Conservation (phyloP, 495 filamentous ascomycete genomes). For the Hypoxylon trugodes region DNA sequence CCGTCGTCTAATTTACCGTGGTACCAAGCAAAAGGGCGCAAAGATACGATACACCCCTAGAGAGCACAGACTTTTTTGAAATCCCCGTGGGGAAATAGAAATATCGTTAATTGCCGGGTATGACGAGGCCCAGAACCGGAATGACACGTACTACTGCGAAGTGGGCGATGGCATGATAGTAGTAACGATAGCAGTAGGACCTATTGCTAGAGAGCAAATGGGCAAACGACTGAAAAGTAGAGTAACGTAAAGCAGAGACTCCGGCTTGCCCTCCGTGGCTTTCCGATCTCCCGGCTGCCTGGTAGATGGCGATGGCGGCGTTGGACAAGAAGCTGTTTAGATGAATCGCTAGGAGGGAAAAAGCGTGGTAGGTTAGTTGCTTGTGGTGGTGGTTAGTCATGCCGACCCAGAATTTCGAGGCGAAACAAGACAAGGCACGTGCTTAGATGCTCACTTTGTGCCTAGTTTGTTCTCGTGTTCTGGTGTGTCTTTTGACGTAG, state of each 20-base stretch:
- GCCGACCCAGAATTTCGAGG: slow-evolving; percentile 5
- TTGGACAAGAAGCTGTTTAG: slow-evolving; percentile 19
- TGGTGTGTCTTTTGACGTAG: not conserved
- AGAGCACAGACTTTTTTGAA: not conserved
- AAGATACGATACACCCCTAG: too few species aligned
- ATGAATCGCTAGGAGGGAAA: not conserved
- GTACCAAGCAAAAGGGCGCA: too few species aligned
- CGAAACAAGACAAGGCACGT: not conserved
- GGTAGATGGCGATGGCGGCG: slow-evolving; percentile 23
- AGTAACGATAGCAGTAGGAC: too few species aligned
- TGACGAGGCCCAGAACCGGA: slow-evolving; percentile 4
- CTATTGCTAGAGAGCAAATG: not conserved
- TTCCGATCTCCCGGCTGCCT: slow-evolving; percentile 21
- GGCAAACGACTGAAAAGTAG: slow-evolving; percentile 5
- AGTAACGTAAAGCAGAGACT: not conserved
- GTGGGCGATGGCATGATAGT: slow-evolving; percentile 17
- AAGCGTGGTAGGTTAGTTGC: not conserved
- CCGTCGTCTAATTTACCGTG: too few species aligned
- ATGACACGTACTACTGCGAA: slow-evolving; percentile 3
- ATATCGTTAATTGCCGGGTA: slow-evolving; percentile 18
- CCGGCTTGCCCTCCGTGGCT: not conserved
- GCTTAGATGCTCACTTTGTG: not conserved
- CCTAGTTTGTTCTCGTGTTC: not conserved
- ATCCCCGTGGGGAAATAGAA: slow-evolving; percentile 21
- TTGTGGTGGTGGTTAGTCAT: not conserved